A percentile compares a stretch with the other conserved stretches of the same genome.
Evolutionary conservation across 768 basidiomycete genomes (phyloP).

Genomic region (Megacollybia marginata): DNA sequence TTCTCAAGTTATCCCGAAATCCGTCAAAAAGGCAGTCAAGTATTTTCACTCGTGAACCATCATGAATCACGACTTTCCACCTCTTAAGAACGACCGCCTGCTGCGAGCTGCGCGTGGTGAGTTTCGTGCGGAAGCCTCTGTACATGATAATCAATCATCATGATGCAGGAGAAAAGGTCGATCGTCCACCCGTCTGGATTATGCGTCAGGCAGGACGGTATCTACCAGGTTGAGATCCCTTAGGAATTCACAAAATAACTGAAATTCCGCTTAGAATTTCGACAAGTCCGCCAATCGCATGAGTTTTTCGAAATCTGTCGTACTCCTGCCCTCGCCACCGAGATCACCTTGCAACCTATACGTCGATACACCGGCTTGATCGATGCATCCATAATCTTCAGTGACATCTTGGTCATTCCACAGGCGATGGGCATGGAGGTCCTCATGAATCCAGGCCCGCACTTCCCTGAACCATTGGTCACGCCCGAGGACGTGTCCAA

Average conservation of each 20-base stretch:
- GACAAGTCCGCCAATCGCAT: constrained; percentile 74
- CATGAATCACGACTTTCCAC: constrained; percentile 43
- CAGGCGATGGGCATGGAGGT: constrained; percentile 97
- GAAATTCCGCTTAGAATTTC: constrained; percentile 59
- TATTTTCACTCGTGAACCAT: not conserved
- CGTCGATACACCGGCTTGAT: constrained; percentile 78
- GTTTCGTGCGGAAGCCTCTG: constrained; percentile 6
- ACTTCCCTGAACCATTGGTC: constrained; percentile 80
- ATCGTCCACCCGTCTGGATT: constrained; percentile 95
- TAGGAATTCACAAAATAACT: not conserved
- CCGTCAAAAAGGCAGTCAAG: not conserved
- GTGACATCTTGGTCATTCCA: constrained; percentile 95
- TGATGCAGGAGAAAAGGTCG: constrained; percentile 66
- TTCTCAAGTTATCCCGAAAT: not conserved
- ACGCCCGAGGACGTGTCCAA: constrained; percentile 66
- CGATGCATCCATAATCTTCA: constrained; percentile 97
- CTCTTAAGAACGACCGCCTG: constrained; percentile 80
- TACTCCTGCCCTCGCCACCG: constrained; percentile 80
- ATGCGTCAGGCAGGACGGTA: constrained; percentile 97
- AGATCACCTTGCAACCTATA: constrained; percentile 92
- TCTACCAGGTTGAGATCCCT: constrained; percentile 65
- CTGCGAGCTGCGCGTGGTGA: constrained; percentile 80
- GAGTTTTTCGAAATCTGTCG: constrained; percentile 96
- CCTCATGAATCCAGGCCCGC: constrained; percentile 88
- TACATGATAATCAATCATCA: not conserved